Percentiles rank a stretch among this genome's conserved stretches.
phyloP scores from a whole-genome alignment of 2,329 filamentous ascomycete genomes.

The Colletotrichum incanum region DNA sequence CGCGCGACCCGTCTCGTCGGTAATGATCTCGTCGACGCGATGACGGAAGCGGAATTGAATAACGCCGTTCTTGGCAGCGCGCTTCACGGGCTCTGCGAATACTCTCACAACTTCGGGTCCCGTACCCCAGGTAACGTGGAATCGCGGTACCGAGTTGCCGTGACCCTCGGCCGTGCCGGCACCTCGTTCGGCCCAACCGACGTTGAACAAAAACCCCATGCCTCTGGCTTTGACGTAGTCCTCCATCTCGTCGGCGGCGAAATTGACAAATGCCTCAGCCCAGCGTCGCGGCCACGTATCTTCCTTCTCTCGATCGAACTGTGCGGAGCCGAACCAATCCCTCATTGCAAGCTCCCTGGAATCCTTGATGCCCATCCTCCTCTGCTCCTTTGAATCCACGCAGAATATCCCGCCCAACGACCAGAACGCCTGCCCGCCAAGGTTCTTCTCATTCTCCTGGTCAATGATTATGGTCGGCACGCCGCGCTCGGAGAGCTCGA shows the following conservation, averaged over 20 bases:
- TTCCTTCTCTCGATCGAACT: slow-evolving; percentile 70
- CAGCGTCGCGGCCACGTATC: slow-evolving; percentile 73
- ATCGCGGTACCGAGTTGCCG: slow-evolving; percentile 75
- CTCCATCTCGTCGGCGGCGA: slow-evolving; percentile 73
- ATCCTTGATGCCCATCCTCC: slow-evolving; percentile 72
- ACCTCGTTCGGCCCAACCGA: slow-evolving; percentile 75
- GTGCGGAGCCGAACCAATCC: slow-evolving; percentile 72
- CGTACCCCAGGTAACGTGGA: slow-evolving; percentile 74
- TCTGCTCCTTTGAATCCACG: slow-evolving; percentile 71
- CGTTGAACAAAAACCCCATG: slow-evolving; percentile 67
- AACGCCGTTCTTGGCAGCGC: slow-evolving; percentile 66
- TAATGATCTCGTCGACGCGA: slow-evolving; percentile 69
- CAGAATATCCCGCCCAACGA: slow-evolving; percentile 74
- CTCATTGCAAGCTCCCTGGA: slow-evolving; percentile 70
- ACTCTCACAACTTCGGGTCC: slow-evolving; percentile 73
- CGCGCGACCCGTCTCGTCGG: slow-evolving; percentile 67
- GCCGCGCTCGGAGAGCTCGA: slow-evolving; percentile 66
- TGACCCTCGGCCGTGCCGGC: slow-evolving; percentile 70
- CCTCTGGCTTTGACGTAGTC: slow-evolving; percentile 69
- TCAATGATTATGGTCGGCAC: slow-evolving; percentile 69
- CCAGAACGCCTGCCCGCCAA: slow-evolving; percentile 77
- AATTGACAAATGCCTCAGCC: slow-evolving; percentile 77
- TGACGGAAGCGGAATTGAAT: slow-evolving; percentile 72
- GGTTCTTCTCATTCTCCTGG: slow-evolving; percentile 70
- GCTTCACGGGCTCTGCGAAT: slow-evolving; percentile 70